Evolutionary conservation across 192 early-diverging fungal species (phyloP), one percentile per base, ranked within the genome.

Genomic region (Rhizophagus clarus): DNA sequence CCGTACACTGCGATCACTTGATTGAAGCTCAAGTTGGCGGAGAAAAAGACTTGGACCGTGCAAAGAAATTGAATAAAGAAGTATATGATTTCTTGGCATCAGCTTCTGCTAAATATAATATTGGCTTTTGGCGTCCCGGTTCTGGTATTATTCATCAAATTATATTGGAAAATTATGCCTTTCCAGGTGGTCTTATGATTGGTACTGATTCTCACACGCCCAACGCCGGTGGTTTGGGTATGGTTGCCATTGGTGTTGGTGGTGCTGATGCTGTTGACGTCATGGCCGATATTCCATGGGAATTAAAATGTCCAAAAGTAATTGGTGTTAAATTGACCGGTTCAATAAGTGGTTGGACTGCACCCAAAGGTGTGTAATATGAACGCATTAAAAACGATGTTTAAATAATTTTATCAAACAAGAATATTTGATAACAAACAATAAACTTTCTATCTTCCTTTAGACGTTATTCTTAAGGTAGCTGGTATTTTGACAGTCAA

Each of bases 231-330:
- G 98, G 98, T 61, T 84, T 99, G 71, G 98, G 97, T 70, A 96
- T 95, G 89, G 89, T 99, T 82, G 98, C 98, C 20, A 96, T 99
- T 74, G 98, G 98, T 85, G 98, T 99, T 73, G 98, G 98, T 78
- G 98, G 98, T 84, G 98, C 98, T 47, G 98, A 99, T 86, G 98
- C 98, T 66, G 98, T 99, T 15, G 98, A 99, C 80, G 98, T 96
- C 29, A 97, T 99, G 96, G 96, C 96, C 31, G 92, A 95, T 71
- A 96, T 99, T 85, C 97, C 97, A 42, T 99, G 97, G 97, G 97
- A 99, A 88, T 92, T 99, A 82, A 99, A 99, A 92, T 96, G 95
- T 85, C 97, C 97, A 81, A 96, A 97, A 85, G 91, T 97, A 31
- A 90, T 97, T 77, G 97, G 97, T 82, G 95, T 99, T 77, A 91